phyloP scores from a whole-genome alignment of 371 early-diverging fungal genomes.

The Mucor ambiguus region DNA sequence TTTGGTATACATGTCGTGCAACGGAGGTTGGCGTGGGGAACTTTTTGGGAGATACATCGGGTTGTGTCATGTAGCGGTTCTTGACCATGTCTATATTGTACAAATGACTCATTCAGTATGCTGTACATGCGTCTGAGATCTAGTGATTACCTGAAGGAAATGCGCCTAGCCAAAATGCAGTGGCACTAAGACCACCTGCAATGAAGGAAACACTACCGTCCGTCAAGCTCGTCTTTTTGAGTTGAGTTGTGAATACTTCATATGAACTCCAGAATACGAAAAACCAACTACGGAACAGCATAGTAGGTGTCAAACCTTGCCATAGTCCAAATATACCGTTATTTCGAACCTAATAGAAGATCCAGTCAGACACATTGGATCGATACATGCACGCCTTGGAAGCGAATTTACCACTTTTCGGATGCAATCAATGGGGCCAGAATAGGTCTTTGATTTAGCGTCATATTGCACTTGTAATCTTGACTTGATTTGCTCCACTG shows the following conservation, averaged over 20 bases:
- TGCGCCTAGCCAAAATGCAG: conserved; percentile 85
- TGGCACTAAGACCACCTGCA: conserved; percentile 91
- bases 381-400: background rate
- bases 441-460: conserved; percentile 66
- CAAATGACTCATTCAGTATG: conserved; percentile 3
- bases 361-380: background rate
- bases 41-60: conserved; percentile 66
- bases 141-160: conserved; percentile 74
- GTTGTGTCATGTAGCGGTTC: conserved; percentile 92
- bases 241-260: conserved; percentile 61
- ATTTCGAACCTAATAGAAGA: conserved; percentile 49
- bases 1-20: conserved; percentile 55
- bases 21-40: conserved; percentile 63
- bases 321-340: conserved; percentile 84
- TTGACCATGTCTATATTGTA: conserved; percentile 75
- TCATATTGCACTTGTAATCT: conserved; percentile 93
- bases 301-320: conserved; percentile 81
- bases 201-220: conserved; percentile 76
- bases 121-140: background rate
- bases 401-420: conserved; percentile 59
- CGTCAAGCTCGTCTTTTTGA: conserved; percentile 49
- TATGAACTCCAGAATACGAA: conserved; percentile 90
- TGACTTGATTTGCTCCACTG: conserved; percentile 85
- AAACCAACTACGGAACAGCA: conserved; percentile 87
- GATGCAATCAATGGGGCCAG: conserved; percentile 87